Base-by-base conservation (phyloP, 345 rosid species). In the Salix suchowensis region DNA sequence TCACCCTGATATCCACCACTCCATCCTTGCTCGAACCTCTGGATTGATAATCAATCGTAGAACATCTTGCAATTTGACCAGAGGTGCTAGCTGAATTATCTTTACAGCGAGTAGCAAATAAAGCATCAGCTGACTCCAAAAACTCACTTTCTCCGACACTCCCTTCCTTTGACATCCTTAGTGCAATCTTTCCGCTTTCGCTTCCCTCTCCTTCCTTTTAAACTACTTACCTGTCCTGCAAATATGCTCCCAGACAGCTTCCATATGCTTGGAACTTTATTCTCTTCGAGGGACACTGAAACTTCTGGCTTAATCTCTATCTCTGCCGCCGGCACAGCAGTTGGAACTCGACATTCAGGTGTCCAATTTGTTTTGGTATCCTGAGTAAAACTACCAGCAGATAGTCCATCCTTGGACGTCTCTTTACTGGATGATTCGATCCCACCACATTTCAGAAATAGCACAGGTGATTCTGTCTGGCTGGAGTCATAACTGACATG, bases 301-400 rank as follows among this genome's bases (percentile, higher is more conserved):
- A 72, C 61, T 72, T 82, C 92, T 3, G 66, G 85, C 81, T 88
- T 88, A 8, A 74, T 48, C 74, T 84, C 86, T 61, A 46, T 67
- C 67, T 54, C 91, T 74, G 85, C 87, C 16, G 81, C 74, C 13
- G 84, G 77, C 30, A 50, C 64, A 62, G 88, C 76, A 24, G 74
- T 79, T 6, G 80, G 86, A 71, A 73, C 52, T 39, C 64, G 85
- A 70, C 80, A 77, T 40, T 87, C 88, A 0, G 89, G 76, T 42
- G 89, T 85, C 91, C 95, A 91, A 77, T 80, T 91, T 39, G 85
- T 73, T 18, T 60, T 85, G 10, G 84, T 84, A 67, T 88, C 92
- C 78, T 84, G 91, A 21, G 97, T 91, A 84, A 90, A 91, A 78
- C 98, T 92, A 77, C 92, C 89, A 24, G 93, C 93, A 30, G 97